A percentile compares a stretch with the other conserved stretches of the same genome.
These are phyloP conservation scores for Xylariaceae sp. DNA, from an alignment of 2,329 filamentous ascomycete genomes.

Conservation along the genomic window DNA sequence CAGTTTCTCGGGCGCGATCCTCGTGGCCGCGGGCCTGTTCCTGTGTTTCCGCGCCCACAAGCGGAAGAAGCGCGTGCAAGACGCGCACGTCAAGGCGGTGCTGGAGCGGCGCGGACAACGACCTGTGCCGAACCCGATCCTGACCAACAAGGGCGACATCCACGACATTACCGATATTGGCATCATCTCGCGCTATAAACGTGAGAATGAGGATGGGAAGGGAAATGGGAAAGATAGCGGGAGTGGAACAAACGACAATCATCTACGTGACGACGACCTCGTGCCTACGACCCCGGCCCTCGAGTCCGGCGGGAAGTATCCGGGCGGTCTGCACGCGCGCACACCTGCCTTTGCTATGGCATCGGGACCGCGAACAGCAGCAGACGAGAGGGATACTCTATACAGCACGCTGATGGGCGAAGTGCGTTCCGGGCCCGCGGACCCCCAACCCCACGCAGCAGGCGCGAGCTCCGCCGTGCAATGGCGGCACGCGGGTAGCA, in stretches of 20 bases:
- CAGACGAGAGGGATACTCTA: conserved; percentile 19
- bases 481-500: background rate
- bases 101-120: conserved; percentile 12
- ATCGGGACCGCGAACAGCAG: background rate
- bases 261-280: conserved; percentile 19
- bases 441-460: background rate
- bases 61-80: conserved; percentile 32
- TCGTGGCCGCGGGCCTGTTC: conserved; percentile 32
- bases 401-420: conserved; percentile 30
- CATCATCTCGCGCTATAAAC: background rate
- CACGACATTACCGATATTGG: background rate
- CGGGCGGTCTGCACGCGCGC: conserved; percentile 27
- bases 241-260: background rate
- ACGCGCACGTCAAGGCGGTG: conserved; percentile 21
- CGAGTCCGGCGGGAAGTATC: conserved; percentile 30
- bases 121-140: conserved; percentile 1
- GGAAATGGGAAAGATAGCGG: background rate
- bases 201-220: background rate
- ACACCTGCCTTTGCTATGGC: background rate
- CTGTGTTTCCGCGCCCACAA: conserved; percentile 34
- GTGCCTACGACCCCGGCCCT: conserved; percentile 37
- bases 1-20: conserved; percentile 35
- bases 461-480: conserved; percentile 21
- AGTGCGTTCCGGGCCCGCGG: conserved; percentile 24
- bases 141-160: conserved; percentile 6